Conservation (phyloP, 257 asterid species). For the Salvia hispanica region DNA sequence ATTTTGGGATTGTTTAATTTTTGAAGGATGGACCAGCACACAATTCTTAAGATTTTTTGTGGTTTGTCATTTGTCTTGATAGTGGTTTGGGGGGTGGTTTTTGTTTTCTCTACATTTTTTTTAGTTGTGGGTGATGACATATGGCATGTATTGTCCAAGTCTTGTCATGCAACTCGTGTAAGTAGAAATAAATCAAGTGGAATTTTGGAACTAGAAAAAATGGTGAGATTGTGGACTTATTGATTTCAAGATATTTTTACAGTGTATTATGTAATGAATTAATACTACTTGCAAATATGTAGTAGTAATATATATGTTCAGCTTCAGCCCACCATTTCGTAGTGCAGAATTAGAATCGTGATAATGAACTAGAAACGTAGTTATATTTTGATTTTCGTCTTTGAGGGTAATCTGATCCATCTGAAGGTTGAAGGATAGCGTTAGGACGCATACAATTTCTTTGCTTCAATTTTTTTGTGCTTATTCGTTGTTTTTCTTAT, state of each 20-base stretch:
- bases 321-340: background rate
- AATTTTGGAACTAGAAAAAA: background rate
- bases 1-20: background rate
- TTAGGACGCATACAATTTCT: no score
- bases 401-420: no score
- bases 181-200: background rate
- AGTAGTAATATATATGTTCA: no score
- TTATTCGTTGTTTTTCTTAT: no score
- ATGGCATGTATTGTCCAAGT: background rate
- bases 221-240: background rate
- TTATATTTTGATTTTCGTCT: no score
- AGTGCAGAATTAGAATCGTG: no score
- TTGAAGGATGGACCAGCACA: background rate
- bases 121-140: slow-evolving; percentile 4
- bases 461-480: no score
- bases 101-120: background rate
- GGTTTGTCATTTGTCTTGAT: background rate
- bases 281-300: no score
- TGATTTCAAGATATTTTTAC: background rate
- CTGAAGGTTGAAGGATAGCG: no score
- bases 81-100: no score
- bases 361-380: no score
- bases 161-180: background rate
- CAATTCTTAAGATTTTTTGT: background rate
- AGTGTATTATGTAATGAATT: background rate